These are phyloP conservation scores for Fusarium nodosum DNA, from an alignment of 2,329 filamentous ascomycete species.

Conservation along the genomic window DNA sequence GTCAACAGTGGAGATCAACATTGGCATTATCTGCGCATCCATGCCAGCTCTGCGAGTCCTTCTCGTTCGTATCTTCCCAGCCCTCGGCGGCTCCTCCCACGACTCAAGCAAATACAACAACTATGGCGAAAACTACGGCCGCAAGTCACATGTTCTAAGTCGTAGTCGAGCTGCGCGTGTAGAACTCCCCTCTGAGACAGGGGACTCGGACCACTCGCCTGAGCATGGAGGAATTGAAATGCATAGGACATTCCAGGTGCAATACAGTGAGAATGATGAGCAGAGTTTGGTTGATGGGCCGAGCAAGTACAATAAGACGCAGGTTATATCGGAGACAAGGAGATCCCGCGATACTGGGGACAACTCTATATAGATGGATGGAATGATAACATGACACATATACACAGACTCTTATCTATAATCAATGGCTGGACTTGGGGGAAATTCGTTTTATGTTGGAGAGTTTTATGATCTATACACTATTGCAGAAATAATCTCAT, in stretches of 20 bases:
- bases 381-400: not conserved
- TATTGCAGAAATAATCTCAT: too few relatives aligned
- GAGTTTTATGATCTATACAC: not conserved
- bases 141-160: slow-evolving; percentile 42
- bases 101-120: slow-evolving; percentile 47
- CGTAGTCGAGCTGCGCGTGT: slow-evolving; percentile 40
- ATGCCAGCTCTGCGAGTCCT: slow-evolving; percentile 53
- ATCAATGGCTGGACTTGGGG: not conserved
- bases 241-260: slow-evolving; percentile 45
- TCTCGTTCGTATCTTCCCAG: slow-evolving; percentile 50
- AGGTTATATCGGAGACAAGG: slow-evolving; percentile 24
- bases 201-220: slow-evolving; percentile 33
- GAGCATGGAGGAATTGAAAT: slow-evolving; percentile 46
- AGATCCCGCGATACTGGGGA: slow-evolving; percentile 29
- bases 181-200: slow-evolving; percentile 40
- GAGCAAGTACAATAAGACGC: slow-evolving; percentile 17
- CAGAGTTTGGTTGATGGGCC: slow-evolving; percentile 34
- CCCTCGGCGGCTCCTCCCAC: slow-evolving; percentile 45
- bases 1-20: slow-evolving; percentile 55
- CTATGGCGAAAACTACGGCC: slow-evolving; percentile 39
- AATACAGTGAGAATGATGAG: slow-evolving; percentile 47
- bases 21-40: slow-evolving; percentile 56
- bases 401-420: not conserved
- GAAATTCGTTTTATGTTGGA: not conserved
- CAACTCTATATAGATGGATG: slow-evolving; percentile 14